Base-by-base conservation (phyloP, 1,284 basidiomycete species). In the Pseudozyma tsukubaensis region DNA sequence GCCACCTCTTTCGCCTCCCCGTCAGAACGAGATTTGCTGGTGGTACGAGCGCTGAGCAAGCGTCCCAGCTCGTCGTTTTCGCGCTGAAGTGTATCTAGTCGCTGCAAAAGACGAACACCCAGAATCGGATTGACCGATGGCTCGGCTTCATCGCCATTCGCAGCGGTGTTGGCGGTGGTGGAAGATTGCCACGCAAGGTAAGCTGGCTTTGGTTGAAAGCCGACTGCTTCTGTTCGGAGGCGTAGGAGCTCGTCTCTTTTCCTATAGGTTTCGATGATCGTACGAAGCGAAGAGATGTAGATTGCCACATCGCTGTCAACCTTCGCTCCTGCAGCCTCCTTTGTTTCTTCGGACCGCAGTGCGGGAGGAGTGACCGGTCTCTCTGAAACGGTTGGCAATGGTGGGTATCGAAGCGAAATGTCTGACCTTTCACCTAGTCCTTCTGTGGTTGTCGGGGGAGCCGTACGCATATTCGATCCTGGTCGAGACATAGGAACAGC, bases 51-150 rank as follows among this genome's bases (percentile, higher is more conserved):
- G 2, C 44, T 44, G 14, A 78, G 59, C n/a, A 76, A 50, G 3
- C 11, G 50, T 8, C 64, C 63, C 16, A 78, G 65, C 42, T 78
- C 73, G 37, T 67, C 60, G 50, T 78, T 78, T 32, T 78, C 73
- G 1, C 51, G 58, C 19, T 63, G 59, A 12, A 78, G 56, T 21
- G 55, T 51, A 37, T 76, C 70, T 1, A 78, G 49, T 4, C 74
- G 50, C 48, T 78, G 73, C 5, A 78, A 55, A 2, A 78, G 60
- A 10, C 77, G 64, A 2, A 78, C 55, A 13, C 77, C 77, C 3
- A 78, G 69, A 6, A 78, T 49, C 4, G 76, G 63, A 21, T 74
- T 71, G 4, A 64, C 3, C 4, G 52, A 12, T 1, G 39, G 16
- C 1, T 37, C 49, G 4, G 24, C 13, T 24, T 29, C 21, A 14